Evolutionary conservation across 2,329 filamentous ascomycete species (phyloP).

Genomic region (Phaeosphaeriaceae sp.): DNA sequence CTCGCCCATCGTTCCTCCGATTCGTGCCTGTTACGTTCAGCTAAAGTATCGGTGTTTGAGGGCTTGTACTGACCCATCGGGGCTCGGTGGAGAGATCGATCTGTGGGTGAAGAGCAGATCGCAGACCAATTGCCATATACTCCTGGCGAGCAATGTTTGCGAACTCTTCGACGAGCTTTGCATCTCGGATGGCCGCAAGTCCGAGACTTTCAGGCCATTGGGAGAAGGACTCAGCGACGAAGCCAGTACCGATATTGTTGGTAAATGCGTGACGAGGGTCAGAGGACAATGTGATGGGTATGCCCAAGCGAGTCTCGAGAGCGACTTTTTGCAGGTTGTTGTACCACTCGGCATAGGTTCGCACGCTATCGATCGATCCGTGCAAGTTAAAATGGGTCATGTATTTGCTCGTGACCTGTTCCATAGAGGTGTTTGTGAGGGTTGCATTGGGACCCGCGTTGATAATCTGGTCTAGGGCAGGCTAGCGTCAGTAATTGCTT

Average conservation of each 20-base stretch:
- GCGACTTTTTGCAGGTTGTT: conserved; percentile 55
- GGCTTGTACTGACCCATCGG: conserved; percentile 54
- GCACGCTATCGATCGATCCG: conserved; percentile 53
- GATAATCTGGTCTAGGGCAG: conserved; percentile 39
- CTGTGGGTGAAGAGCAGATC: conserved; percentile 59
- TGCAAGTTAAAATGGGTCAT: conserved; percentile 59
- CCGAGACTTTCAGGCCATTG: conserved; percentile 63
- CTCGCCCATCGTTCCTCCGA: conserved; percentile 58
- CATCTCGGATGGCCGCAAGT: conserved; percentile 58
- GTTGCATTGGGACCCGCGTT: conserved; percentile 44
- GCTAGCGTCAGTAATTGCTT: not conserved
- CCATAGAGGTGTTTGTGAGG: conserved; percentile 41
- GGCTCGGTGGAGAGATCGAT: conserved; percentile 62
- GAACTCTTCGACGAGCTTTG: conserved; percentile 55
- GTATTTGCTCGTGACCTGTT: conserved; percentile 45
- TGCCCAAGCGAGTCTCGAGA: conserved; percentile 57
- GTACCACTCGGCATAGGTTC: conserved; percentile 49
- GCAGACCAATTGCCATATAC: conserved; percentile 53
- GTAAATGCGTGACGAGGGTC: conserved; percentile 59
- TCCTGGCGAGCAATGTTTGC: conserved; percentile 61
- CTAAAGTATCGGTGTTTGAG: not conserved
- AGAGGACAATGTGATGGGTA: conserved; percentile 58
- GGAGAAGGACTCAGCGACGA: conserved; percentile 55
- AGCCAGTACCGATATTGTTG: conserved; percentile 54
- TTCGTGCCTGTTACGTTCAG: conserved; percentile 15